These are phyloP conservation scores for Diaporthe destruens DNA, from an alignment of 2,329 filamentous ascomycete genomes.

Conservation along the genomic window DNA sequence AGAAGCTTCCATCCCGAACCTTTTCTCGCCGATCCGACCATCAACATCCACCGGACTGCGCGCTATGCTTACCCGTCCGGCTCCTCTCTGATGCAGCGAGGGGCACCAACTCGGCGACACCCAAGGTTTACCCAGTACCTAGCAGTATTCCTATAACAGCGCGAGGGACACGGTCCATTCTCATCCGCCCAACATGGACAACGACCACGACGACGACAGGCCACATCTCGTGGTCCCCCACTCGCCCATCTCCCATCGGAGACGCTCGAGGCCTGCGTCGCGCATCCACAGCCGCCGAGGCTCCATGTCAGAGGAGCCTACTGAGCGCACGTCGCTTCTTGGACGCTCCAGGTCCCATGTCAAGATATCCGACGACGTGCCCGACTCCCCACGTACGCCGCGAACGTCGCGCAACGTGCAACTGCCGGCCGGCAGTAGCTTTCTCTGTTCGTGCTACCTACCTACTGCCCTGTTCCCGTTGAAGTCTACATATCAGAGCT, in stretches of 20 bases:
- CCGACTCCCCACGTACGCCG: slow-evolving; percentile 25
- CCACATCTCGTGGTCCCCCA: slow-evolving; percentile 23
- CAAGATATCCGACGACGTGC: slow-evolving; percentile 37
- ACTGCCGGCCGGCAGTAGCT: slow-evolving; percentile 37
- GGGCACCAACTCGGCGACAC: slow-evolving; percentile 7
- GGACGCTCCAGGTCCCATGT: slow-evolving; percentile 34
- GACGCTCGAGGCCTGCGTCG: slow-evolving; percentile 40
- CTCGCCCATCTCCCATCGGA: slow-evolving; percentile 39
- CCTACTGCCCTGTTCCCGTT: slow-evolving; percentile 5
- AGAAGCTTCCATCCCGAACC: slow-evolving; percentile 15
- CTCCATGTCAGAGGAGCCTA: slow-evolving; percentile 40
- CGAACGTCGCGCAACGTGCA: slow-evolving; percentile 11
- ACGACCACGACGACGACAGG: slow-evolving; percentile 37
- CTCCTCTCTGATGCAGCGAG: slow-evolving; percentile 17
- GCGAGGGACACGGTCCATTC: neutral
- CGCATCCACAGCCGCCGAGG: slow-evolving; percentile 39
- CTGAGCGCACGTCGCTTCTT: slow-evolving; percentile 38
- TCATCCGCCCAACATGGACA: slow-evolving; percentile 22
- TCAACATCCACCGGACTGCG: neutral
- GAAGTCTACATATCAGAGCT: slow-evolving; percentile 15
- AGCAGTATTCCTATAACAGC: neutral
- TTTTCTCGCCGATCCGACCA: neutral
- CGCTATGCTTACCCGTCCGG: slow-evolving; percentile 14
- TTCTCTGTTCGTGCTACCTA: slow-evolving; percentile 40
- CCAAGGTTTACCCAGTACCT: slow-evolving; percentile 14